phyloP scores from a whole-genome alignment of 225 moss, liverwort and hornwort species.

The Physcomitrellopsis africana region DNA sequence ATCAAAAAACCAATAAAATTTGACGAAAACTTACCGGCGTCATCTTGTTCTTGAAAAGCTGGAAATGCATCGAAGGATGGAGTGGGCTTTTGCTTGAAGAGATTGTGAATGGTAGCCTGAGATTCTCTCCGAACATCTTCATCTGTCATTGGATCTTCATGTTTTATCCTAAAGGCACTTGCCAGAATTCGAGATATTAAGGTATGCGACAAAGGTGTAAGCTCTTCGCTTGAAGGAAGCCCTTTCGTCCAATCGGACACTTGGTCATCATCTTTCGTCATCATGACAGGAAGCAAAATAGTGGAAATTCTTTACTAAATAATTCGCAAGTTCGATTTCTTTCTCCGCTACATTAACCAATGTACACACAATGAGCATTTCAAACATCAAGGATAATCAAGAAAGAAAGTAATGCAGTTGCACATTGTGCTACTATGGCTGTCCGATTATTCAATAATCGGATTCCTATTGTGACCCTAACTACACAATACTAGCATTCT shows the following conservation, averaged over 20 bases:
- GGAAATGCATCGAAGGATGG: constrained; percentile 74
- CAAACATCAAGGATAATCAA: constrained; percentile 16
- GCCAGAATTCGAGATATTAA: constrained; percentile 75
- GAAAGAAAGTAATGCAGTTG: neutral
- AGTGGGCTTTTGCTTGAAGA: constrained; percentile 40
- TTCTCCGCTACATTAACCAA: constrained; percentile 16
- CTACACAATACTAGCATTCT: no score
- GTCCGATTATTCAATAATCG: neutral
- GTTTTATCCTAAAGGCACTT: constrained; percentile 76
- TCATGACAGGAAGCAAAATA: constrained; percentile 30
- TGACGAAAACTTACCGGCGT: constrained; percentile 25
- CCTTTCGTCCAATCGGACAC: constrained; percentile 88
- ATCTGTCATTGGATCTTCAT: constrained; percentile 45
- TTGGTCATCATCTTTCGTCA: constrained; percentile 64
- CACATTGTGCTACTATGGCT: neutral
- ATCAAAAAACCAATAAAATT: neutral
- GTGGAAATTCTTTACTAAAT: neutral
- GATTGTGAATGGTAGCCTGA: constrained; percentile 41
- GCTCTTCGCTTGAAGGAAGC: constrained; percentile 73
- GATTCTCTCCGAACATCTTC: constrained; percentile 66
- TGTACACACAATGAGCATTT: constrained; percentile 22
- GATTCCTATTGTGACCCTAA: neutral
- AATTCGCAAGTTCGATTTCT: constrained; percentile 10
- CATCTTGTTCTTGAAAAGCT: constrained; percentile 53
- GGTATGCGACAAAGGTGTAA: constrained; percentile 77